Evolutionary conservation across 1,284 basidiomycete genomes (phyloP), one percentile per base, ranked within the genome.

Genomic region (Trichosporon sp.): DNA sequence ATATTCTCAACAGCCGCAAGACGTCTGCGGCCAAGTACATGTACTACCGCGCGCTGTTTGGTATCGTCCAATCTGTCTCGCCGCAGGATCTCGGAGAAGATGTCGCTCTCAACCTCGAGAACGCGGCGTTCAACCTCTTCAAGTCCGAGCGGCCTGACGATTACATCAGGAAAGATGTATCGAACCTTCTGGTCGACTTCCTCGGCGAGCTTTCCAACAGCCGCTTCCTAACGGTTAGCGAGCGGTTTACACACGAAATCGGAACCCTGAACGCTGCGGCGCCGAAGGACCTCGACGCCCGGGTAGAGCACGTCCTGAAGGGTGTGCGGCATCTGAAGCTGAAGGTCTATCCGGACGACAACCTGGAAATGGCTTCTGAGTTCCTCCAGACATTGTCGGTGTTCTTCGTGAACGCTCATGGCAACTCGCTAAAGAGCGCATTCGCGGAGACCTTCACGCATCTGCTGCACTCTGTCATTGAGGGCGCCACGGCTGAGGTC

Each of bases 401-500:
- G 72, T 90, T 91, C 1, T 98, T 94, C 78, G 90, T 89, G 37
- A 89, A 92, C 73, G 90, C 93, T 0, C 95, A 96, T 77, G 96
- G 96, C 8, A 87, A 90, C 68, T 88, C 90, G 38, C 85, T 98
- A 72, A 98, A 98, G 84, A 88, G 88, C 16, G 90, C 91, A 1
- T 97, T 96, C 80, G 92, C 93, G 0, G 93, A 97, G 75, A 91
- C 91, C 0, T 86, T 98, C 51, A 88, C 90, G 2, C 87, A 90
- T 63, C 83, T 98, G 12, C 82, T 98, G 63, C 92, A 97, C 84
- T 92, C 93, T 0, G 93, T 98, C 51, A 92, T 92, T 71, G 93
- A 95, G 90, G 94, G 92, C 32, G 96, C 94, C 0, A 94, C 96
- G 81, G 96, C 94, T 0, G 96, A 98, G 85, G 93, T 96, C 65